Conservation (phyloP, 495 filamentous ascomycete species). For the Hypoxylon intermedium region DNA sequence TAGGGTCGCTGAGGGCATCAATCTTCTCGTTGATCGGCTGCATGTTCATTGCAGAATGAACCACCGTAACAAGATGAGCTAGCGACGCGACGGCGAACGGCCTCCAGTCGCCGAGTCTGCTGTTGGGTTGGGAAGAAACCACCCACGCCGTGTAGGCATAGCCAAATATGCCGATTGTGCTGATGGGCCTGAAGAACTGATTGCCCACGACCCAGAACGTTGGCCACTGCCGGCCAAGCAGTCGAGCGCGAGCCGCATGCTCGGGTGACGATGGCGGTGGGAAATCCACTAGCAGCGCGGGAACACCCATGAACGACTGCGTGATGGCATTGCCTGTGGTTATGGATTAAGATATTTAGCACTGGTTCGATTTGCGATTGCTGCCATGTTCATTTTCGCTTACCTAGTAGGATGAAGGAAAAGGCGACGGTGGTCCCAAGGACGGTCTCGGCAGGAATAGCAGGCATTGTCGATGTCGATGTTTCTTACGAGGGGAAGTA, state of each 20-base stretch:
- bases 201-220: slow-evolving; percentile 57
- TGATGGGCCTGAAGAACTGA: slow-evolving; percentile 58
- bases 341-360: slow-evolving; percentile 2
- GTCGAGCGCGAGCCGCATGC: slow-evolving; percentile 47
- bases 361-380: background rate
- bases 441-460: slow-evolving; percentile 38
- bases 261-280: slow-evolving; percentile 48
- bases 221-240: slow-evolving; percentile 57
- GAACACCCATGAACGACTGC: slow-evolving; percentile 60
- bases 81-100: slow-evolving; percentile 48
- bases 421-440: slow-evolving; percentile 49
- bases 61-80: slow-evolving; percentile 53
- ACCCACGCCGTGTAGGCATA: slow-evolving; percentile 51
- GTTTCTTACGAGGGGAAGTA: background rate
- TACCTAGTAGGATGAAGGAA: slow-evolving; percentile 57
- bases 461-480: slow-evolving; percentile 16
- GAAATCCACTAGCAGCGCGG: slow-evolving; percentile 56
- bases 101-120: slow-evolving; percentile 48
- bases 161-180: slow-evolving; percentile 53
- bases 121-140: slow-evolving; percentile 20
- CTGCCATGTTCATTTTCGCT: background rate
- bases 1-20: slow-evolving; percentile 44
- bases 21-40: slow-evolving; percentile 58
- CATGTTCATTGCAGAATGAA: slow-evolving; percentile 59
- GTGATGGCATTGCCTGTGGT: slow-evolving; percentile 62